A percentile compares a stretch with the other conserved stretches of the same genome.
These are phyloP conservation scores for Candida insectorum DNA, from an alignment of 805 yeast genomes.

Conservation along the genomic window DNA sequence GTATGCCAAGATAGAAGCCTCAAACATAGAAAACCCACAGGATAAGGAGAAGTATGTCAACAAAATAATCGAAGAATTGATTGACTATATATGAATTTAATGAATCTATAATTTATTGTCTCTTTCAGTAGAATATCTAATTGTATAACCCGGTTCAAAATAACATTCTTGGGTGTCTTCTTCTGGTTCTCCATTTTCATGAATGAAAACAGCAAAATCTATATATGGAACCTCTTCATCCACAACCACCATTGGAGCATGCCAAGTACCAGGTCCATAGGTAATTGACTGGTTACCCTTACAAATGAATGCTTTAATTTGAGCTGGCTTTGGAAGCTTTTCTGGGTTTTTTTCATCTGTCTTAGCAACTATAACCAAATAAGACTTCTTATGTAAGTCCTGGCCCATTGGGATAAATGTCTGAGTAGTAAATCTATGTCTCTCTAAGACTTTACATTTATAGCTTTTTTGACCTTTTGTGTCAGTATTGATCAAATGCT, in stretches of 20 bases:
- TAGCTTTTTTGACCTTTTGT: conserved; percentile 28
- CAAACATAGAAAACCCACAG: conserved; percentile 12
- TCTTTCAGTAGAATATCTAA: conserved; percentile 20
- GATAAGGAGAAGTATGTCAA: conserved; percentile 31
- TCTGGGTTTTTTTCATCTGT: conserved; percentile 36
- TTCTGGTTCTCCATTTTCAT: conserved; percentile 74
- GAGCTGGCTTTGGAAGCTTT: conserved; percentile 57
- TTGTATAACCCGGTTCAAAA: conserved; percentile 55
- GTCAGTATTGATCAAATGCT: conserved; percentile 43
- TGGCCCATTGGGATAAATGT: conserved; percentile 91
- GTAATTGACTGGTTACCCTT: conserved; percentile 87
- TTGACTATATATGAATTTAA: conserved; percentile 29
- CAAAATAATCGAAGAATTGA: conserved; percentile 34
- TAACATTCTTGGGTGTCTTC: conserved; percentile 84
- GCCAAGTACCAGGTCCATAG: conserved; percentile 86
- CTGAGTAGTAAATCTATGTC: conserved; percentile 88
- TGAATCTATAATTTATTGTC: conserved; percentile 12
- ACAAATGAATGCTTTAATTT: conserved; percentile 67
- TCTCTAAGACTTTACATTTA: conserved; percentile 68
- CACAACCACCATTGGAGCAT: conserved; percentile 92
- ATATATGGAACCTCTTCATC: conserved; percentile 47
- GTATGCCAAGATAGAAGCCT: conserved; percentile 28
- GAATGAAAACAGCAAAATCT: conserved; percentile 86
- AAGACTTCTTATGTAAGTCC: conserved; percentile 45
- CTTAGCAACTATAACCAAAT: conserved; percentile 77